Conservation (phyloP, 208 protist species). For the Polymyxa betae region DNA sequence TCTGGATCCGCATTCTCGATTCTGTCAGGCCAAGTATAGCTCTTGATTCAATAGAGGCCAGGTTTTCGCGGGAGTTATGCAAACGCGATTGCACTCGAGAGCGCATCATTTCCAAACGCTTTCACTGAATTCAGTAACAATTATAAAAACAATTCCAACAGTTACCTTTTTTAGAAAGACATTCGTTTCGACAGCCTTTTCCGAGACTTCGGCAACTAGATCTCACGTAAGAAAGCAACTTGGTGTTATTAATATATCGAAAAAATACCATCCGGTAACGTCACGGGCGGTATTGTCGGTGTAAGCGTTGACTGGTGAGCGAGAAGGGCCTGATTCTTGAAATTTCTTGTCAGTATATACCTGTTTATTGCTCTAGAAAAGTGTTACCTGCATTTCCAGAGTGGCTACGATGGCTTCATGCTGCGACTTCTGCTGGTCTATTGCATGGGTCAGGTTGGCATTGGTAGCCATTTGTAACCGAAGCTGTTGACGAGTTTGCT, state of each 20-base stretch:
- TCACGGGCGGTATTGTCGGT: not conserved
- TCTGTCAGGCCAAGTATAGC: not conserved
- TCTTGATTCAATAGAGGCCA: not conserved
- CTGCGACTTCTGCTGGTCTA: not conserved
- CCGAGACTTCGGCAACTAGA: not conserved
- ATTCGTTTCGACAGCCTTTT: not conserved
- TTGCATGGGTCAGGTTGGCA: not conserved
- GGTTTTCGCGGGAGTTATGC: not conserved
- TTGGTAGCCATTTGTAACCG: not conserved
- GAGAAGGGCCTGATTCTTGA: not conserved
- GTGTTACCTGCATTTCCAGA: not conserved
- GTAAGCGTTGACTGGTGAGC: not conserved
- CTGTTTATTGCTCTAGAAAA: not conserved
- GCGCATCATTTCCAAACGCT: not conserved
- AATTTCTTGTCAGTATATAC: not conserved
- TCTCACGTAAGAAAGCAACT: not conserved
- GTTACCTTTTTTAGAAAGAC: not conserved
- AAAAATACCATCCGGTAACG: not conserved
- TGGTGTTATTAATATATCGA: not conserved
- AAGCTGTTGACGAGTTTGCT: not conserved
- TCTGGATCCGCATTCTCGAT: not conserved
- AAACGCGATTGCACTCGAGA: not conserved
- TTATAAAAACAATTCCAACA: not conserved
- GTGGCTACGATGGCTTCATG: not conserved
- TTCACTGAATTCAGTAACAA: not conserved